phyloP scores from a whole-genome alignment of 2,329 filamentous ascomycete genomes.

The Pseudocercospora cruenta region DNA sequence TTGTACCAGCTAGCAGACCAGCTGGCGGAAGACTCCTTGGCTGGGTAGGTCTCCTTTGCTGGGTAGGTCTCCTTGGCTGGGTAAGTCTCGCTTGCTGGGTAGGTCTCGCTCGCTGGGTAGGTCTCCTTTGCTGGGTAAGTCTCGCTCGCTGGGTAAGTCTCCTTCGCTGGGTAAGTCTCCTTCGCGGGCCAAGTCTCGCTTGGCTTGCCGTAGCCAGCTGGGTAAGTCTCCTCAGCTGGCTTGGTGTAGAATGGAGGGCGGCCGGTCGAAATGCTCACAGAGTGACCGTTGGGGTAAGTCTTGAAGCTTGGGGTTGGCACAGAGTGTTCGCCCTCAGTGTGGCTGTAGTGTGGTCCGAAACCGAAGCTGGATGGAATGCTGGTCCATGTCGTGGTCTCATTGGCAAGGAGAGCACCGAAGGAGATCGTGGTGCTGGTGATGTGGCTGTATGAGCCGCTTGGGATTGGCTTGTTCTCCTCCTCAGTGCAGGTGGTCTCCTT shows the following conservation, averaged over 20 bases:
- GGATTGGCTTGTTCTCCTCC: not conserved
- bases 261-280: constrained; percentile 2
- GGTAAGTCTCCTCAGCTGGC: not conserved
- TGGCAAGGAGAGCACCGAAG: constrained; percentile 7
- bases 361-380: constrained; percentile 11
- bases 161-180: too few species aligned
- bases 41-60: constrained; percentile 4
- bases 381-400: constrained; percentile 8
- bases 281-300: constrained; percentile 2
- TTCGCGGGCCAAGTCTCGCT: not conserved
- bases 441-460: not conserved
- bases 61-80: not conserved
- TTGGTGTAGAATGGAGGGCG: constrained; percentile 6
- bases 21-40: constrained; percentile 4
- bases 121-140: not conserved
- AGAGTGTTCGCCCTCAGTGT: not conserved
- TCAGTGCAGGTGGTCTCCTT: constrained; percentile 5
- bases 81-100: not conserved
- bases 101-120: not conserved
- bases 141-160: not conserved
- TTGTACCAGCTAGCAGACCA: constrained; percentile 9
- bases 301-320: not conserved
- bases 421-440: constrained; percentile 6
- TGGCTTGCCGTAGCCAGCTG: too few species aligned
- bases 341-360: not conserved